A percentile compares a stretch with the other conserved stretches of the same genome.
Evolutionary conservation across 768 basidiomycete genomes (phyloP).

Genomic region (Daedalea quercina): DNA sequence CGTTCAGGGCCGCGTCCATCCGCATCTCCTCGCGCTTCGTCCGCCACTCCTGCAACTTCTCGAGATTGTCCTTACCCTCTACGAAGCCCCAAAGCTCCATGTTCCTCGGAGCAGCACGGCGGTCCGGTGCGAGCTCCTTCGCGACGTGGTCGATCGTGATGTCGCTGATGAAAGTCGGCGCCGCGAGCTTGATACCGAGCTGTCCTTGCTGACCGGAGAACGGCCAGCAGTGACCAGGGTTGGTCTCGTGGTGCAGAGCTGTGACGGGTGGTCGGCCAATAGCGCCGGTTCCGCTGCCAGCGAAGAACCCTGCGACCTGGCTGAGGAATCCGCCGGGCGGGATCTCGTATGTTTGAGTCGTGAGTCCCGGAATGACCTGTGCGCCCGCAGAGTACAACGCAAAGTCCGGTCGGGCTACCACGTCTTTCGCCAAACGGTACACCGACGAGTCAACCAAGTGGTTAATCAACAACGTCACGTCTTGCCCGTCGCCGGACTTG

Average conservation of each 20-base stretch:
- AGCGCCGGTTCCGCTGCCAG: conserved; percentile 48
- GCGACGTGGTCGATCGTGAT: conserved; percentile 88
- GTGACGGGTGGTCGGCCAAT: conserved; percentile 80
- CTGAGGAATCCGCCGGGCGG: conserved; percentile 42
- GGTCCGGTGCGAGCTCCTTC: conserved; percentile 73
- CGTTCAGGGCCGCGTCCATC: conserved; percentile 11
- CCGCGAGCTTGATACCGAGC: conserved; percentile 73
- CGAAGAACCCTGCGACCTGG: conserved; percentile 48
- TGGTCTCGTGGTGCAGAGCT: conserved; percentile 80
- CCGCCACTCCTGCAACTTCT: conserved; percentile 51
- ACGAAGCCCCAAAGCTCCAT: conserved; percentile 93
- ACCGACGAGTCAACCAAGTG: conserved; percentile 76
- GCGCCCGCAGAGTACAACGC: conserved; percentile 83
- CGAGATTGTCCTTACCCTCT: conserved; percentile 68
- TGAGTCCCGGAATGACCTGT: conserved; percentile 73
- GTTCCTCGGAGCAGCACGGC: conserved; percentile 71
- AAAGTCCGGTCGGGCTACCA: conserved; percentile 76
- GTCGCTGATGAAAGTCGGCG: conserved; percentile 48
- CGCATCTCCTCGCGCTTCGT: conserved; percentile 19
- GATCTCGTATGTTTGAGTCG: conserved; percentile 72
- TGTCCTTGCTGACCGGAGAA: conserved; percentile 75
- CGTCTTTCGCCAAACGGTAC: conserved; percentile 65
- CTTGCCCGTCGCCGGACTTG: conserved; percentile 72
- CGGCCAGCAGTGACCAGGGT: conserved; percentile 91
- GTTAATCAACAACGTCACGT: conserved; percentile 61